Base-by-base conservation (phyloP, 2,329 filamentous ascomycete species). In the Phoma sp. region DNA sequence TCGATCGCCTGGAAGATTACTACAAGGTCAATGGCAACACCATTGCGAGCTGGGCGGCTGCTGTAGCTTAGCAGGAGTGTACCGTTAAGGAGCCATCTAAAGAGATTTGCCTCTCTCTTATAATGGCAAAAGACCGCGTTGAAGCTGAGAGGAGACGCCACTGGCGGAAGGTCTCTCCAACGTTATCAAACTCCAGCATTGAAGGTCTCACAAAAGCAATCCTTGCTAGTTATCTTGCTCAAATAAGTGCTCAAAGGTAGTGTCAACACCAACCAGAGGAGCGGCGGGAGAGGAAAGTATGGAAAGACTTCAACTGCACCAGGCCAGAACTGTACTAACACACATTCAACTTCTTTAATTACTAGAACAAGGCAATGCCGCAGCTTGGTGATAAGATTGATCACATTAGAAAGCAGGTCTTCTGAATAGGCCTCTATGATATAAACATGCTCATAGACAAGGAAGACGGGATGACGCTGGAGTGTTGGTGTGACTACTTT, bases 131-230 rank as follows among this genome's bases (percentile, higher is more conserved):
- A 21, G 33, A 46, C 18, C n/a, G 21, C 9, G 15, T 1, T 7
- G 21, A n/a, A 10, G 7, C 7, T 10, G n/a, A 36, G 28, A 45
- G 34, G 10, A 28, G 23, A 25, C 23, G 11, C 14, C 15, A 7
- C 14, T 11, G 17, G 33, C 25, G 17, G 25, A 47, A 38, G 34
- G 15, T 25, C 7, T 46, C 21, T 15, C 43, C n/a, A 36, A 17
- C n/a, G 10, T 46, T n/a, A n/a, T 46, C n/a, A 46, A 37, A 28
- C 30, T 36, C 32, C 12, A 46, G 42, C 23, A 34, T 46, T 28
- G n/a, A 46, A n/a, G 20, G 23, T 7, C 42, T 46, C 28, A 37
- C 32, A 36, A 46, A 34, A 14, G 42, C 30, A 23, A 46, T 46
- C 11, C 42, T 46, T 20, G 21, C 25, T 21, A 9, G 42, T 18